Percentiles rank a stretch among this genome's conserved stretches.
Evolutionary conservation across 495 filamentous ascomycete genomes (phyloP).

Genomic region (Tuber microsphaerosporum): DNA sequence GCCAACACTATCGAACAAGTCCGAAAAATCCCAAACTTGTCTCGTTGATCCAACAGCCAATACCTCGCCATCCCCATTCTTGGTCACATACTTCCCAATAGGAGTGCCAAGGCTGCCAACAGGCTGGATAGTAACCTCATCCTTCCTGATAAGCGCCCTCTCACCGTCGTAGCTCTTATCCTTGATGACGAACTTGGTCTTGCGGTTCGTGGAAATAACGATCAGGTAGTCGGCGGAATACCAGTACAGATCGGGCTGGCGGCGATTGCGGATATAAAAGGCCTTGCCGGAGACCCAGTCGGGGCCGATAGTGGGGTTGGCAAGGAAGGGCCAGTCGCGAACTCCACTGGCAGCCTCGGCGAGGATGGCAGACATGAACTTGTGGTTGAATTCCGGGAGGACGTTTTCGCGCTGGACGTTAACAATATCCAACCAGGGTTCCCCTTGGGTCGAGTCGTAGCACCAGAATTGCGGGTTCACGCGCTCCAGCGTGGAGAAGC

Average conservation of each 20-base stretch:
- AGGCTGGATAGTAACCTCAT: neutral
- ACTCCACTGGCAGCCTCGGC: neutral
- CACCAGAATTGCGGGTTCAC: constrained; percentile 20
- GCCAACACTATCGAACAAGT: neutral
- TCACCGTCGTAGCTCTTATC: neutral
- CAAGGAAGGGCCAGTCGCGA: constrained; percentile 4
- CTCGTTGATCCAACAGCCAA: neutral
- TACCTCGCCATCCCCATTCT: neutral
- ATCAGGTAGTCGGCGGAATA: neutral
- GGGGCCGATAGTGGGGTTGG: neutral
- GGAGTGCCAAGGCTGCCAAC: neutral
- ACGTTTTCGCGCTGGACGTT: neutral
- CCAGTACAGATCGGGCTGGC: constrained; percentile 22
- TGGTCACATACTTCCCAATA: constrained; percentile 3
- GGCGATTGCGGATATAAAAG: constrained; percentile 27
- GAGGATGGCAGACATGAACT: constrained; percentile 9
- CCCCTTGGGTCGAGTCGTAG: constrained; percentile 4
- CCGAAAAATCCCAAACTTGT: neutral
- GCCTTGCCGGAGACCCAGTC: constrained; percentile 17
- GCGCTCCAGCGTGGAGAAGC: constrained; percentile 10
- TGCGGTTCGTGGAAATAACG: neutral
- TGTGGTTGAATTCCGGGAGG: constrained; percentile 6
- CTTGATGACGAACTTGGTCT: constrained; percentile 20
- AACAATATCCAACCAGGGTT: neutral
- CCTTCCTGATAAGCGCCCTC: constrained; percentile 7